These are phyloP conservation scores for Annulohypoxylon bovei DNA, from an alignment of 495 filamentous ascomycete genomes.

Conservation along the genomic window DNA sequence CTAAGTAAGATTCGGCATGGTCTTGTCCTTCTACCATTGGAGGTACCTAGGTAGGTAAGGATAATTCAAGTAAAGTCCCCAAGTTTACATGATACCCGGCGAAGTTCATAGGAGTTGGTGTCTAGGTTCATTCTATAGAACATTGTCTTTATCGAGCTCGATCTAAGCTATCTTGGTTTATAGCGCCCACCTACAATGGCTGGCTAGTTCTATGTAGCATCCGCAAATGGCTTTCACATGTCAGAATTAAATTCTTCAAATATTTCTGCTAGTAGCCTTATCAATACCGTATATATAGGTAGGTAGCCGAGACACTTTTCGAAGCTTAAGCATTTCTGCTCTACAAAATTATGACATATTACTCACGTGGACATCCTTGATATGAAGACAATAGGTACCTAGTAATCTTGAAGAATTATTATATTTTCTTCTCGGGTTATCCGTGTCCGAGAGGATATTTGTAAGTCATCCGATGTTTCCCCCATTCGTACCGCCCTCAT, in stretches of 20 bases:
- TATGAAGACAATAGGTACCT: not conserved
- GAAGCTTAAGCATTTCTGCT: not conserved
- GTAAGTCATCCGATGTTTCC: not conserved
- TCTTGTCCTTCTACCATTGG: too few species aligned
- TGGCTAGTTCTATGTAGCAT: not conserved
- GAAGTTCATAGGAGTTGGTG: too few species aligned
- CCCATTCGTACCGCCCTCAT: not conserved
- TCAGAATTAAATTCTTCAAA: not conserved
- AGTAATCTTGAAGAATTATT: not conserved
- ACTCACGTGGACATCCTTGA: not conserved
- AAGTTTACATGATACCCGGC: too few species aligned
- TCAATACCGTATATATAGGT: not conserved
- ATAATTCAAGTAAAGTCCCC: not conserved
- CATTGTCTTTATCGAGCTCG: not conserved
- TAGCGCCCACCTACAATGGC: not conserved
- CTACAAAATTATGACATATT: not conserved
- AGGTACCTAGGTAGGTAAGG: too few species aligned
- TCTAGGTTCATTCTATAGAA: not conserved
- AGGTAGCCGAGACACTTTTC: not conserved
- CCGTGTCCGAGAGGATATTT: not conserved
- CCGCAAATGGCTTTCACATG: conserved; percentile 15
- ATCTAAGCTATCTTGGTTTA: not conserved
- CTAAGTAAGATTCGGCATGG: too few species aligned
- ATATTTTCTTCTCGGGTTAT: not conserved
- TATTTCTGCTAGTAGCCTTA: not conserved